Evolutionary conservation across 805 yeast species (phyloP), one percentile per base, ranked within the genome.

Genomic region (Yamadazyma paraphyllophila): DNA sequence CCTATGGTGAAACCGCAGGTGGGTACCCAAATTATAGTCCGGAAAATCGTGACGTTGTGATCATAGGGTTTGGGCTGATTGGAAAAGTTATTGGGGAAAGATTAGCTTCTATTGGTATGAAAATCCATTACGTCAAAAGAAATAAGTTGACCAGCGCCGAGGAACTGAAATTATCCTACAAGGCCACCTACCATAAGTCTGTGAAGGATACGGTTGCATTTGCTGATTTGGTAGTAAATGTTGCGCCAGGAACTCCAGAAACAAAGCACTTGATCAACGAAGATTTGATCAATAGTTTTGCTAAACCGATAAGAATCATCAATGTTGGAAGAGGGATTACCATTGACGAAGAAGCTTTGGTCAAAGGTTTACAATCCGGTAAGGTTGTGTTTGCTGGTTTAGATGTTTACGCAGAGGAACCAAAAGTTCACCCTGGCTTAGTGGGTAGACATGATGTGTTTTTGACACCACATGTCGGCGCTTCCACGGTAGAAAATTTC

Each of bases 311-410:
- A 6, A 70, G 87, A 43, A 66, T 87, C 17, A 81, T 87, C 39
- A 87, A 87, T 57, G 81, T 87, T 35, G 95, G 95, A 1, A 70
- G 96, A 48, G 96, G 95, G 1, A 55, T 76, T 2, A 77, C 85
- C 30, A 73, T 87, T 48, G 81, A 85, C 53, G 89, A 83, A 54
- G 70, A 76, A n/a, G 90, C 80, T 2, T 62, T 86, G 39, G 68
- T 85, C 9, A 71, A 66, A 4, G 91, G 83, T 0, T 67, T 87
- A 43, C 71, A 81, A 45, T 54, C 72, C 7, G 88, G 88, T 0
- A 76, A 81, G 43, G 71, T 87, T 2, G 63, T 75, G 7, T 78
- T 82, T 57, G 88, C 83, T 7, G 94, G 92, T 0, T 59, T 85
- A 27, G 96, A 87, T 56, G 96, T 87, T 4, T 85, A 68, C 60